Evolutionary conservation across 345 rosid genomes (phyloP).

Genomic region (Sisymbrium altissimum): DNA sequence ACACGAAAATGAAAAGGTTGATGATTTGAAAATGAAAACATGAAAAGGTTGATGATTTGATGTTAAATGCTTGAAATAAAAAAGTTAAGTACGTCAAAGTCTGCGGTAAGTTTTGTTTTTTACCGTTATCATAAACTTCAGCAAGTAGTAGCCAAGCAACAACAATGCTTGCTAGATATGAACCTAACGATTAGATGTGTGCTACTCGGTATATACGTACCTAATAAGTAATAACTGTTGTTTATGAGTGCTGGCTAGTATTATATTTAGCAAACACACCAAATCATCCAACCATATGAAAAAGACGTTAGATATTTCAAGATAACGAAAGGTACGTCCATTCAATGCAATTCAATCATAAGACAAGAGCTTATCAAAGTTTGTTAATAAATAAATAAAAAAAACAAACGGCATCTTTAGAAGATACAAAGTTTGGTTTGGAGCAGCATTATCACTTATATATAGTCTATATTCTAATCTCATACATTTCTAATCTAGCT

Average conservation of each 20-base stretch:
- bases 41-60: too few species aligned
- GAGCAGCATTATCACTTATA: not conserved
- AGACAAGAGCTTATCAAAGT: not conserved
- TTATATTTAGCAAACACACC: not conserved
- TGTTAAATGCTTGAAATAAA: too few species aligned
- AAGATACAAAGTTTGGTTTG: not conserved
- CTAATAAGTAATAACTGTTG: not conserved
- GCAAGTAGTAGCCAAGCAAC: not conserved
- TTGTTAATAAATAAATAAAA: not conserved
- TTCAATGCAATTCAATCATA: not conserved
- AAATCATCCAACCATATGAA: constrained; percentile 12
- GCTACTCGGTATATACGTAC: not conserved
- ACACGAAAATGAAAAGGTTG: too few species aligned
- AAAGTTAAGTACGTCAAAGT: too few species aligned
- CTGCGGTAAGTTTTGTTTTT: too few species aligned
- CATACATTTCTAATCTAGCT: too few species aligned
- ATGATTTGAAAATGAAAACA: too few species aligned
- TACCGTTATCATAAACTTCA: too few species aligned
- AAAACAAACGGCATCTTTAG: not conserved
- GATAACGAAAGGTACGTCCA: not conserved
- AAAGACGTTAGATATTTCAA: not conserved
- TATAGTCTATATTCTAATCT: too few species aligned
- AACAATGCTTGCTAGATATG: too few species aligned
- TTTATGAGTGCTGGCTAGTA: not conserved
- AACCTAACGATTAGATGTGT: not conserved